Conservation (phyloP, 2,329 filamentous ascomycete species). For the Alternaria consortialis region DNA sequence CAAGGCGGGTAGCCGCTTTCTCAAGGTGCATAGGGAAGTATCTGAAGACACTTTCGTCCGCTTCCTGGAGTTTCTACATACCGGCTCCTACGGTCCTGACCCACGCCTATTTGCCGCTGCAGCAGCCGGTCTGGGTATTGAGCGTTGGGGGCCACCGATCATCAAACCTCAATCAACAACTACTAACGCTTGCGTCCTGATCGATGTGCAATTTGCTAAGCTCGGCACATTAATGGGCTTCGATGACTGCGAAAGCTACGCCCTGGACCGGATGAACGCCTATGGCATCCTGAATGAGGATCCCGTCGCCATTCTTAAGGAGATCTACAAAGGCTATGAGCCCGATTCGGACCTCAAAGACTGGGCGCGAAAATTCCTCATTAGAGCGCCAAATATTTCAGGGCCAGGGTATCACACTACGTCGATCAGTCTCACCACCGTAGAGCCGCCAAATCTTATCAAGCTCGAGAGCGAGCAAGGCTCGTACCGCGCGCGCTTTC, state of each 20-base stretch:
- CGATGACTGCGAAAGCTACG: conserved; percentile 47
- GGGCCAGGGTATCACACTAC: background rate
- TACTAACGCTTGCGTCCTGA: conserved; percentile 25
- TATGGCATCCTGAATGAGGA: conserved; percentile 46
- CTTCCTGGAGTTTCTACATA: conserved; percentile 46
- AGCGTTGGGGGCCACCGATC: conserved; percentile 32
- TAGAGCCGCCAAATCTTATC: conserved; percentile 32
- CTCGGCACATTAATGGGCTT: conserved; percentile 48
- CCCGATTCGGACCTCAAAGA: conserved; percentile 32
- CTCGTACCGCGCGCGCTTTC: conserved; percentile 22
- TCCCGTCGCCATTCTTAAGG: conserved; percentile 46
- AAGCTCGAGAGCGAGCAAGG: conserved; percentile 34
- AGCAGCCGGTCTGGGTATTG: conserved; percentile 11
- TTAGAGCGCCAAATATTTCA: conserved; percentile 5
- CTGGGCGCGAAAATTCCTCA: conserved; percentile 37
- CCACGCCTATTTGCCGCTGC: conserved; percentile 8
- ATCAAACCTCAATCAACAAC: conserved; percentile 24
- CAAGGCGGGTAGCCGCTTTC: conserved; percentile 33
- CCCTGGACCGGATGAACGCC: conserved; percentile 45
- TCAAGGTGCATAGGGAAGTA: conserved; percentile 43
- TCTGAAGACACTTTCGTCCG: conserved; percentile 41
- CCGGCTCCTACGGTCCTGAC: conserved; percentile 35
- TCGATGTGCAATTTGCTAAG: conserved; percentile 43
- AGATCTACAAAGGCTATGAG: conserved; percentile 44
- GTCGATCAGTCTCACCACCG: background rate